A percentile compares a stretch with the other conserved stretches of the same genome.
These are phyloP conservation scores for Tetramitus jugosus DNA, from an alignment of 208 protist genomes.

Conservation along the genomic window DNA sequence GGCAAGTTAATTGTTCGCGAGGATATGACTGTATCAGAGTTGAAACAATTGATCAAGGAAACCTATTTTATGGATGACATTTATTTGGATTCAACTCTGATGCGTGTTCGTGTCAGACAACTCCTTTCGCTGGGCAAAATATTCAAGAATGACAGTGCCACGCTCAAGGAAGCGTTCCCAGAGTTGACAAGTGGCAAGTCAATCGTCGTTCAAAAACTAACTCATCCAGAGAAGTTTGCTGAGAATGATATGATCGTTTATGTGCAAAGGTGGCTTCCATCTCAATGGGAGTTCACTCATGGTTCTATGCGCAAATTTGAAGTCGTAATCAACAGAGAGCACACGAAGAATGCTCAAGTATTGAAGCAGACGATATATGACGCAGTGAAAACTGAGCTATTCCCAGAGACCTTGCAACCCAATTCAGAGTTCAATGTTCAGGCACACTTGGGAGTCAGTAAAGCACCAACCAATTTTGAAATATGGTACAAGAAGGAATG, in stretches of 20 bases:
- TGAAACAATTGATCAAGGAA: neutral
- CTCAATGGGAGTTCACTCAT: neutral
- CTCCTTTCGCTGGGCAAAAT: neutral
- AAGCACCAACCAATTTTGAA: neutral
- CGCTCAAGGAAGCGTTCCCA: neutral
- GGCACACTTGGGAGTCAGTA: neutral
- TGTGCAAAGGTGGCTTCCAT: neutral
- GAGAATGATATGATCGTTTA: slow-evolving; percentile 1
- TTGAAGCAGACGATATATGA: neutral
- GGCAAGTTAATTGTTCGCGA: neutral
- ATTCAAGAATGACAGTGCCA: neutral
- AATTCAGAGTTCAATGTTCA: no score
- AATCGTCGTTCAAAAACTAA: neutral
- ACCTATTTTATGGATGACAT: neutral
- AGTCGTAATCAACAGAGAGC: neutral
- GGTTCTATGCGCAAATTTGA: neutral
- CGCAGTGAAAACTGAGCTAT: neutral
- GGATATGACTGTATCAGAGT: neutral
- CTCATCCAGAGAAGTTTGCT: neutral
- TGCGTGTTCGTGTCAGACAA: neutral
- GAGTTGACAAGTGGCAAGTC: neutral
- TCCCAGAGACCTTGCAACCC: neutral
- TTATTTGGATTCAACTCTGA: neutral
- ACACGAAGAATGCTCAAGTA: neutral
- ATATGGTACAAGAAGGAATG: neutral